Evolutionary conservation across 2,329 filamentous ascomycete species (phyloP).

Genomic region (Neonectria ditissima): DNA sequence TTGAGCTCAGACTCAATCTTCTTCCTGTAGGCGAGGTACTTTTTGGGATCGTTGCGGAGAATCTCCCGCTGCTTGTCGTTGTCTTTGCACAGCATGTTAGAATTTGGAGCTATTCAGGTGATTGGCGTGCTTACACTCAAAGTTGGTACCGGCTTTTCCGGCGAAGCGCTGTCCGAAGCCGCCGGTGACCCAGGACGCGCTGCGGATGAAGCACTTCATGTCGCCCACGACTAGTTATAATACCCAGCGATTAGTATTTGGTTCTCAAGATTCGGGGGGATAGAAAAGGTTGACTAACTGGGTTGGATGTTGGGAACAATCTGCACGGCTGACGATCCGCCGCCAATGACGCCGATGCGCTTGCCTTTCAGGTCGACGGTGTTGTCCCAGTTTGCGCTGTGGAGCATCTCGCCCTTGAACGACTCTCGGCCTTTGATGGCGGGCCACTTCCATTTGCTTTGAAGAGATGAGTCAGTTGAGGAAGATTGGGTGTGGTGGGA

Average conservation of each 20-base stretch:
- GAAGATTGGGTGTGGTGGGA: not conserved
- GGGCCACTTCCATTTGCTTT: constrained; percentile 35
- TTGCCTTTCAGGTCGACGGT: constrained; percentile 37
- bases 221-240: constrained; percentile 15
- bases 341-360: constrained; percentile 49
- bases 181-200: constrained; percentile 26
- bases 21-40: constrained; percentile 64
- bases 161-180: constrained; percentile 50
- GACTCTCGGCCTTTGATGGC: constrained; percentile 25
- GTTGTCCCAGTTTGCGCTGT: constrained; percentile 56
- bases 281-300: constrained; percentile 5
- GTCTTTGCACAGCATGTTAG: constrained; percentile 48
- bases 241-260: not conserved
- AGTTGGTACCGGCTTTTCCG: constrained; percentile 59
- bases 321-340: constrained; percentile 48
- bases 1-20: constrained; percentile 62
- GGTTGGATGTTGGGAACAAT: constrained; percentile 43
- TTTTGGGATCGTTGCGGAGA: constrained; percentile 63
- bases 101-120: accelerated
- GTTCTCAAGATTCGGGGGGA: not conserved
- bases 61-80: constrained; percentile 58
- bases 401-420: constrained; percentile 54
- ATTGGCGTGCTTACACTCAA: constrained; percentile 50
- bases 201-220: constrained; percentile 31
- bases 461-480: not conserved